Evolutionary conservation across 768 basidiomycete species (phyloP), one percentile per base, ranked within the genome.

Genomic region (Kwoniella europaea): DNA sequence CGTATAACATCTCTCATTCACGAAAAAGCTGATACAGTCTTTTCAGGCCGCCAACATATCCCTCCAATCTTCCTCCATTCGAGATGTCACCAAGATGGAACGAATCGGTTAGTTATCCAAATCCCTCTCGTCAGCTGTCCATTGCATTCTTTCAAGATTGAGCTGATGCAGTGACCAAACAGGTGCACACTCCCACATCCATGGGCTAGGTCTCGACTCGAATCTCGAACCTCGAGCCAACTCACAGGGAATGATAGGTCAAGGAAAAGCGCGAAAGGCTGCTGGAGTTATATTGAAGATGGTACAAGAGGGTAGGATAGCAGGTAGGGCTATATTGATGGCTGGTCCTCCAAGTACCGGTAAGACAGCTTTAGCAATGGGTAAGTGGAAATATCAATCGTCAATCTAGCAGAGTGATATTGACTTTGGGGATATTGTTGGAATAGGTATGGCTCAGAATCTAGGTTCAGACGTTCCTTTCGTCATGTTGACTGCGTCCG

Each of bases 221-320:
- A 76, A 82, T 27, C 88, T 98, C 69, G 94, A 98, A 84, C 94
- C 96, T 15, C 89, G 94, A 20, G 88, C 87, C 43, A 92, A 90
- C 82, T 82, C 81, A 2, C 93, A 98, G 81, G 97, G 97, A 3
- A 97, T 99, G 90, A 96, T 99, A 27, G 97, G 97, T 0, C 97
- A 99, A 82, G 92, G 87, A 2, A 94, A 94, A 81, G 97, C 97
- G 22, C 90, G 97, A 55, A 97, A 97, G 84, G 96, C 97, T 0
- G 97, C 96, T 0, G 97, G 97, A 2, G 91, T 98, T 88, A 94
- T 98, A 71, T 88, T 98, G 78, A 95, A 91, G 85, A 96, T 99
- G 95, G 94, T 98, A 6, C 92, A 97, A 83, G 93, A 97, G 78
- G 94, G 94, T 18, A 87, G 91, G 68, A 98, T 98, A 78, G 94